A percentile compares a stretch with the other conserved stretches of the same genome.
phyloP scores from a whole-genome alignment of 169 alveolate species.

The Eimeria sp. region DNA sequence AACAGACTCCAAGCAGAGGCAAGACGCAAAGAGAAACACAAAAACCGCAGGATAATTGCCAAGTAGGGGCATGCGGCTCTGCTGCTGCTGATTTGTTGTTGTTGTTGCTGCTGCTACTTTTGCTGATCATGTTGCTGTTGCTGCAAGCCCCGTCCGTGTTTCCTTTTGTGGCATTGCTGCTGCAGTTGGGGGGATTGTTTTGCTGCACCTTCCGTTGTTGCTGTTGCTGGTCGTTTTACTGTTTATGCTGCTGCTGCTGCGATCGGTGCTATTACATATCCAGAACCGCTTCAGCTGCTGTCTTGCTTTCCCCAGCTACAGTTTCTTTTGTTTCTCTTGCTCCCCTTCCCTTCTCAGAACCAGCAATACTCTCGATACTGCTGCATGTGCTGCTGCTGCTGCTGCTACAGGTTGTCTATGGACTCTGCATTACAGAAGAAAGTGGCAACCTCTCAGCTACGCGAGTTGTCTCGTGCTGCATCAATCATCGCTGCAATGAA shows the following conservation, averaged over 20 bases:
- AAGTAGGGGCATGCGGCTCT: neutral
- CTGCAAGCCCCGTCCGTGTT: too few species aligned
- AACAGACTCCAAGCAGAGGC: neutral
- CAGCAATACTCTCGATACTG: neutral
- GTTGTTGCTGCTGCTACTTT: neutral
- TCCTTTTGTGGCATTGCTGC: too few species aligned
- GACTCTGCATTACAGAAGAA: slow-evolving; percentile 15
- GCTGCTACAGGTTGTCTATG: slow-evolving; percentile 37
- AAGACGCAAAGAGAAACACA: neutral
- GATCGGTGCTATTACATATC: neutral
- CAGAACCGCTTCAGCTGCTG: too few species aligned
- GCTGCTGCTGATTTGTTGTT: too few species aligned
- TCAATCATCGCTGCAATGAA: neutral
- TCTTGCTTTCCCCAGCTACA: neutral
- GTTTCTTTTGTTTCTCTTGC: neutral
- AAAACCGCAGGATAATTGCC: neutral
- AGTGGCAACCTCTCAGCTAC: slow-evolving; percentile 21
- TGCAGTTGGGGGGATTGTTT: too few species aligned
- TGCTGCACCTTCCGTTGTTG: neutral
- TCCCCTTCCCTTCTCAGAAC: neutral
- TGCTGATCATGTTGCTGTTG: too few species aligned
- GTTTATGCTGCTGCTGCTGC: neutral
- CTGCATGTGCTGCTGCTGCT: neutral
- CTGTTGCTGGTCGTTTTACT: neutral
- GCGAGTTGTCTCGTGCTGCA: slow-evolving; percentile 16